Evolutionary conservation across 768 basidiomycete genomes (phyloP), one percentile per base, ranked within the genome.

Genomic region (Phylloporus sp.): DNA sequence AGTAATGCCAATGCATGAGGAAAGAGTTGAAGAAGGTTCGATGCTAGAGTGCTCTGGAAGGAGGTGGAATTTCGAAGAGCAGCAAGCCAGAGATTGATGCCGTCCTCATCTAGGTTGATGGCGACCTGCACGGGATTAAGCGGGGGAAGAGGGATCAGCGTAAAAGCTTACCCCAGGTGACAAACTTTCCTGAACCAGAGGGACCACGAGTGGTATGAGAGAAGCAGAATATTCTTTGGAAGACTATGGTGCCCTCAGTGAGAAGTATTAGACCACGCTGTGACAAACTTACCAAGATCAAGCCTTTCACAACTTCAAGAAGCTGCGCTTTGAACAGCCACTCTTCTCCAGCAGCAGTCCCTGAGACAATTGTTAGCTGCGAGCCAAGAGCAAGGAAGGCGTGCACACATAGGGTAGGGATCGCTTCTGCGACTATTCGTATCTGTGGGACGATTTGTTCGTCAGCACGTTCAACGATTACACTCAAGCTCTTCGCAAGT

Each of bases 61-160:
- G 75, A 71, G 2, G 76, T 65, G 1, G 86, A 78, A 60, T 90
- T 88, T 43, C 84, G 77, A 32, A 94, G 70, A 1, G 87, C 80
- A 28, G 79, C 73, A 22, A 77, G 73, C 93, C 92, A 95, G 11
- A 95, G 78, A 36, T 73, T 75, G 42, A 93, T 65, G 0, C 81
- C 87, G 65, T 95, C 92, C 54, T 83, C 81, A 58, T 95, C 91
- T 22, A 95, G 76, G 55, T 86, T 77, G 31, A 78, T 69, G n/a
- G 77, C 75, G 27, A 75, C 76, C 89, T 91, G 46, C 56, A 56
- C 47, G 29, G n/a, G 11, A 29, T 53, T 53, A 32, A 59, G 46
- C 8, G 6, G 27, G 24, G 34, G 23, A 28, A 38, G 38, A 35
- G 20, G n/a, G 22, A 31, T 45, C 23, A 9, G 15, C 12, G 20